Evolutionary conservation across 495 filamentous ascomycete genomes (phyloP).

Genomic region (Apiosordaria backusii): DNA sequence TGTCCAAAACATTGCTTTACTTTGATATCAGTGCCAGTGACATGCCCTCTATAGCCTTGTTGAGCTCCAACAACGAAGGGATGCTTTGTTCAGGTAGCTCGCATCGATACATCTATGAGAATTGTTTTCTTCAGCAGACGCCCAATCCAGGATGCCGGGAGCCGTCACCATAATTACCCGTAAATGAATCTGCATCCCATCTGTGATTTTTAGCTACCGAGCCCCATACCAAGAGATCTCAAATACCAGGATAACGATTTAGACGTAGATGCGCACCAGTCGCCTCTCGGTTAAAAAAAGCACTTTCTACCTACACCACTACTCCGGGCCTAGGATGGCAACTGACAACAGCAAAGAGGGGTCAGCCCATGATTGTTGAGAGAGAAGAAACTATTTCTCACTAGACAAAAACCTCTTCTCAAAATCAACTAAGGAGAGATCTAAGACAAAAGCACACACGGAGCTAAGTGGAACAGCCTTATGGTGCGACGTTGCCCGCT

Average conservation of each 20-base stretch:
- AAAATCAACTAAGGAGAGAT: no score
- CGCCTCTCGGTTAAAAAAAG: neutral
- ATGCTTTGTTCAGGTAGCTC: neutral
- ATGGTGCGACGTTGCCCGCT: no score
- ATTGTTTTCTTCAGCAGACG: no score
- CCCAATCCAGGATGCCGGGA: neutral
- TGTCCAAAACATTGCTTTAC: neutral
- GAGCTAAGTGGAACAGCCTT: neutral
- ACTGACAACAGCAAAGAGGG: neutral
- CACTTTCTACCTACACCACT: neutral
- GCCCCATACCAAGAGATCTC: neutral
- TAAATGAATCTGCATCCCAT: neutral
- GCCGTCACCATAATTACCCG: neutral
- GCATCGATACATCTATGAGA: no score
- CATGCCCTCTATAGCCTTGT: no score
- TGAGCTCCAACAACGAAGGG: no score
- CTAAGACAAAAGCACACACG: neutral
- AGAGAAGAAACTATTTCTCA: no score
- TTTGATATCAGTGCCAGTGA: no score
- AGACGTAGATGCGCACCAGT: neutral
- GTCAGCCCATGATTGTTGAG: neutral
- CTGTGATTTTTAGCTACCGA: neutral
- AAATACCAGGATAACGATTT: neutral
- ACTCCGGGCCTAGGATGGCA: neutral
- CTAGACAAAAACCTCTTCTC: no score